Base-by-base conservation (phyloP, 495 filamentous ascomycete species). In the Talaromyces adpressus region DNA sequence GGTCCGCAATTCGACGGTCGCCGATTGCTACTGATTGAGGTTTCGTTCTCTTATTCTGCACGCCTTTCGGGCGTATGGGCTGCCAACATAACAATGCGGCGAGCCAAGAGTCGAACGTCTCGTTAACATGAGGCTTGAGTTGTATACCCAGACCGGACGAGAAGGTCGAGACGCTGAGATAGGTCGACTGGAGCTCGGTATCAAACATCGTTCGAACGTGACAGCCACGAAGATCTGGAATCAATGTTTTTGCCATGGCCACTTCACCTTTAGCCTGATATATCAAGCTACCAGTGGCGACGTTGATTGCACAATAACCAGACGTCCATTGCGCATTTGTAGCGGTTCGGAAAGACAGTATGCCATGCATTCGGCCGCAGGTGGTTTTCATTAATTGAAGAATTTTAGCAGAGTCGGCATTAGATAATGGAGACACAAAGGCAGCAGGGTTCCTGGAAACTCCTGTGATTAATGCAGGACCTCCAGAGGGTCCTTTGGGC, bases 51-150 rank as follows among this genome's bases (percentile, higher is more conserved):
- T 84, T 89, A 72, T 86, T 92, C 75, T 82, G 85, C 16, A 86
- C 85, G 11, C 87, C 87, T 64, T 87, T 88, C 0, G 91, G 89
- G 54, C 88, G 86, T 64, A 94, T 85, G 14, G 93, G 91, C 71
- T 95, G 92, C 94, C 94, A 98, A 68, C 91, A 96, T 3, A 98
- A 81, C 57, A 98, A 73, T 18, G 93, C 93, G 20, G 94, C 93
- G 47, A 96, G 87, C 94, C 94, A 98, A 7, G 88, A 84, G 65
- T 97, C 91, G 66, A 91, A 88, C 32, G 96, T 91, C 49, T 89
- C 85, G 59, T 83, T 79, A 4, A 85, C 84, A 65, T 88, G 79
- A 8, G 94, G 92, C 51, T 88, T 83, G 49, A 98, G 74, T 68
- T 91, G 84, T 34, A 97, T 80, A 32, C 89, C 85, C 18, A 89